phyloP scores from a whole-genome alignment of 176 grass and related monocot species.

The Melocanna baccifera region DNA sequence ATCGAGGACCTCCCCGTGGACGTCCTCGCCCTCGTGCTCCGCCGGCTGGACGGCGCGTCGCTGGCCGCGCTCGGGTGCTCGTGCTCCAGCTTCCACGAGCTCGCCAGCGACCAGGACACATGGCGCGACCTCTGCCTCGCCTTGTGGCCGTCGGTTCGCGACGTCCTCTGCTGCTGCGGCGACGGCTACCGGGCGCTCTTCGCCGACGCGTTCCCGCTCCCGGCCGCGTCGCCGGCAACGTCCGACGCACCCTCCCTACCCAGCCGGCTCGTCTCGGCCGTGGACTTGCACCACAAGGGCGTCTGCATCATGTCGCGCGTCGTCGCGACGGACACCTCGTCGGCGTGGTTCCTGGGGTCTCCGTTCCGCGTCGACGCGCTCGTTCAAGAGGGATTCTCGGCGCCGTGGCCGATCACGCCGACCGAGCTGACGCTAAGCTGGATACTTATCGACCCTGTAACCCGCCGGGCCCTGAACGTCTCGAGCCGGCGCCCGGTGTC shows the following conservation, averaged over 20 bases:
- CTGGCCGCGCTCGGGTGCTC: constrained; percentile 69
- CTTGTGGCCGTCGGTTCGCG: constrained; percentile 62
- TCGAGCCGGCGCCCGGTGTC: constrained; percentile 53
- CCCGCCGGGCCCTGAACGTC: constrained; percentile 39
- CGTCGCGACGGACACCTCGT: constrained; percentile 52
- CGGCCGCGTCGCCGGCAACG: background rate
- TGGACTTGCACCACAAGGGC: constrained; percentile 64
- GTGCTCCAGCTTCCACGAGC: constrained; percentile 38
- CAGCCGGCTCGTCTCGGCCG: constrained; percentile 56
- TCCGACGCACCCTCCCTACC: background rate
- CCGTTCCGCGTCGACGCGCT: constrained; percentile 85
- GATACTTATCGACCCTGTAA: constrained; percentile 56
- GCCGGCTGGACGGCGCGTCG: constrained; percentile 61
- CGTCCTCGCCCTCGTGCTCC: constrained; percentile 55
- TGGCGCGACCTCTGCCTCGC: constrained; percentile 69
- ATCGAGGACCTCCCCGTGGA: constrained; percentile 75
- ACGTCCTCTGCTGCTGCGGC: background rate
- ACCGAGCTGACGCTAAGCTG: constrained; percentile 65
- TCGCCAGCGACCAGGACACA: constrained; percentile 48
- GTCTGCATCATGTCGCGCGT: constrained; percentile 55
- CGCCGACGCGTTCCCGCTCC: constrained; percentile 75
- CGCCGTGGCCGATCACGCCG: constrained; percentile 12
- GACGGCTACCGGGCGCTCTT: constrained; percentile 49
- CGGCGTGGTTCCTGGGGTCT: constrained; percentile 60
- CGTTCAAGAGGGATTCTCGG: constrained; percentile 45